Evolutionary conservation across 768 basidiomycete species (phyloP).

Genomic region (Tricholoma sp.): DNA sequence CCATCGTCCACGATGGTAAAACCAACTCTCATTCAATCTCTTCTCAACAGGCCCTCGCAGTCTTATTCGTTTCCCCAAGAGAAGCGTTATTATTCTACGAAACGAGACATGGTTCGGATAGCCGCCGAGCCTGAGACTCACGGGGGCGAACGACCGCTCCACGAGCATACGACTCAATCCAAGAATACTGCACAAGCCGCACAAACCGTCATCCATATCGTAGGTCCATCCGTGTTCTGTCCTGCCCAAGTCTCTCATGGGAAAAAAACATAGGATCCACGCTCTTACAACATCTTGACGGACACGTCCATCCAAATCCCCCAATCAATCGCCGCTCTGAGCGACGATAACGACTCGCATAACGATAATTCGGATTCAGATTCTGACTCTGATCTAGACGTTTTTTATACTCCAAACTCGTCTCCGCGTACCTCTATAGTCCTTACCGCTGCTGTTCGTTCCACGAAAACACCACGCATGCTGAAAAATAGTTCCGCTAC

Average conservation of each 20-base stretch:
- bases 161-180: not conserved
- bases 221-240: not conserved
- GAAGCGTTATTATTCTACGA: slow-evolving; percentile 49
- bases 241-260: not conserved
- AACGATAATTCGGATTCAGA: slow-evolving; percentile 25
- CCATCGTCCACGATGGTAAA: slow-evolving; percentile 35
- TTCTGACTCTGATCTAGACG: slow-evolving; percentile 36
- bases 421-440: slow-evolving; percentile 45
- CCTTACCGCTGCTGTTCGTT: slow-evolving; percentile 18
- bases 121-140: slow-evolving; percentile 33
- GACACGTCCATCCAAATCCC: not conserved
- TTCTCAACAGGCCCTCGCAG: slow-evolving; percentile 63
- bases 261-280: not conserved
- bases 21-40: slow-evolving; percentile 53
- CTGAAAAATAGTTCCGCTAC: slow-evolving; percentile 25
- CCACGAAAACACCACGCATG: slow-evolving; percentile 17
- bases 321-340: slow-evolving; percentile 1
- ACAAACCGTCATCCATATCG: not conserved
- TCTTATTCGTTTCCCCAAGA: slow-evolving; percentile 43
- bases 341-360: slow-evolving; percentile 10
- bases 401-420: slow-evolving; percentile 60
- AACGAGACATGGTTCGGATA: slow-evolving; percentile 45
- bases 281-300: not conserved
- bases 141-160: slow-evolving; percentile 8
- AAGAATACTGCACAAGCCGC: not conserved